A percentile compares a stretch with the other conserved stretches of the same genome.
These are phyloP conservation scores for Fusarium stilboides DNA, from an alignment of 2,329 filamentous ascomycete species.

Conservation along the genomic window DNA sequence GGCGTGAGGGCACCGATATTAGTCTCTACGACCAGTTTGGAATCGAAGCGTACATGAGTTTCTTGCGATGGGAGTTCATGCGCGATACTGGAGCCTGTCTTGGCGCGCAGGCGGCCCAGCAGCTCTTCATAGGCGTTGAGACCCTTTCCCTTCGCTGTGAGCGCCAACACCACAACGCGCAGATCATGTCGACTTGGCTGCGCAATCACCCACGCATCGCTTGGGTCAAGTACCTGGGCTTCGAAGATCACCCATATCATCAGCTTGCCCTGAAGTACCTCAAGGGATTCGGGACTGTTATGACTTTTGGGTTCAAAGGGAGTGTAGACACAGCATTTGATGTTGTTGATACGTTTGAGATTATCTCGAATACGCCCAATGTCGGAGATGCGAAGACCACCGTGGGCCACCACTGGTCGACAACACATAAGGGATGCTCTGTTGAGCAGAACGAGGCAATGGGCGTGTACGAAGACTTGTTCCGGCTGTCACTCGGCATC, in stretches of 20 bases:
- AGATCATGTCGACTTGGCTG: constrained; percentile 1
- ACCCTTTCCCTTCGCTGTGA: constrained; percentile 10
- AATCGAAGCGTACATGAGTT: constrained; percentile 1
- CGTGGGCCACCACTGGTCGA: constrained; percentile 80
- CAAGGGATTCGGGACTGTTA: constrained; percentile 78
- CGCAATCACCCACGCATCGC: constrained; percentile 8
- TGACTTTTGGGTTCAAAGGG: constrained; percentile 71
- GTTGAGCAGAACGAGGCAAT: constrained; percentile 50
- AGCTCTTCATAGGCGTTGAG: constrained; percentile 13
- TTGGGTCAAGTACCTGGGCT: constrained; percentile 11
- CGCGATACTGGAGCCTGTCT: constrained; percentile 3
- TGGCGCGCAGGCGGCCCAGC: not conserved
- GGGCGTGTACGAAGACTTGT: constrained; percentile 72
- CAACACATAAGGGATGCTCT: constrained; percentile 68
- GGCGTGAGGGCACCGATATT: not conserved
- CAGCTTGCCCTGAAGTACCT: constrained; percentile 78
- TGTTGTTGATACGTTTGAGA: constrained; percentile 72
- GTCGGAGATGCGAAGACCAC: constrained; percentile 82
- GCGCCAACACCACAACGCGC: constrained; percentile 8
- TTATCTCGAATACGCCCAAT: constrained; percentile 1
- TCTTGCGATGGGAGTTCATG: constrained; percentile 9
- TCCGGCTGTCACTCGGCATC: constrained; percentile 57
- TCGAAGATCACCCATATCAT: constrained; percentile 69
- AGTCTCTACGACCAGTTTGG: constrained; percentile 10
- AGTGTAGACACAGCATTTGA: constrained; percentile 65